A percentile compares a stretch with the other conserved stretches of the same genome.
Conservation (phyloP, 768 basidiomycete species). For the Pholiota microspora region DNA sequence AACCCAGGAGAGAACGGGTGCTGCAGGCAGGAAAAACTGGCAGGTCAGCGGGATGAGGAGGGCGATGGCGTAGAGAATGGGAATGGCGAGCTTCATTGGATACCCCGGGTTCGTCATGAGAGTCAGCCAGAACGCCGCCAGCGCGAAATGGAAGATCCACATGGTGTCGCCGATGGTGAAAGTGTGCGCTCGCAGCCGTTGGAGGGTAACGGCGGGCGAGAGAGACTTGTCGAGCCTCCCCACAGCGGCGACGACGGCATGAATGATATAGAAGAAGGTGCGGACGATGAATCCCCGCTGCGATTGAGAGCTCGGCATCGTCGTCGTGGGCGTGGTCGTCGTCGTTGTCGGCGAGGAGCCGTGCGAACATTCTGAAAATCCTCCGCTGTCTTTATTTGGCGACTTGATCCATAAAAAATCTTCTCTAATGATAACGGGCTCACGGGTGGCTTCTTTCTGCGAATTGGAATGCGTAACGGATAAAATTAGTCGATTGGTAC, state of each 20-base stretch:
- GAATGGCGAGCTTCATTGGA: constrained; percentile 76
- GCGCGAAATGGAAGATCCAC: constrained; percentile 62
- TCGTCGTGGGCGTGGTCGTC: constrained; percentile 11
- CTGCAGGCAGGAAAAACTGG: constrained; percentile 89
- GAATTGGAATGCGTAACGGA: too few species aligned
- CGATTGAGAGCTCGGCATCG: constrained; percentile 21
- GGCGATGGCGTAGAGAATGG: constrained; percentile 62
- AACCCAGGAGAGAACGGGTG: constrained; percentile 83
- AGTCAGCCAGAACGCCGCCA: constrained; percentile 67
- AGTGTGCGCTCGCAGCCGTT: constrained; percentile 52
- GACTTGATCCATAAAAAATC: too few species aligned
- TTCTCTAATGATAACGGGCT: too few species aligned
- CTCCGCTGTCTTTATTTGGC: not conserved
- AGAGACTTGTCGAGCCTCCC: constrained; percentile 73
- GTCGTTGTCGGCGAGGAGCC: constrained; percentile 18
- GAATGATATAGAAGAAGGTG: constrained; percentile 22
- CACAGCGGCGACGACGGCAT: constrained; percentile 60
- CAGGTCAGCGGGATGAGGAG: constrained; percentile 83
- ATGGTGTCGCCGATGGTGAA: constrained; percentile 57
- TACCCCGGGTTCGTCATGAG: constrained; percentile 71
- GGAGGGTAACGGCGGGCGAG: constrained; percentile 65
- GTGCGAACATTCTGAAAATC: constrained; percentile 16
- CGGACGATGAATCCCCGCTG: constrained; percentile 19
- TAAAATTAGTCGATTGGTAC: too few species aligned
- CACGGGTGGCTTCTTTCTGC: too few species aligned